Base-by-base conservation (phyloP, 805 yeast genomes). In the Teunomyces kruisii region DNA sequence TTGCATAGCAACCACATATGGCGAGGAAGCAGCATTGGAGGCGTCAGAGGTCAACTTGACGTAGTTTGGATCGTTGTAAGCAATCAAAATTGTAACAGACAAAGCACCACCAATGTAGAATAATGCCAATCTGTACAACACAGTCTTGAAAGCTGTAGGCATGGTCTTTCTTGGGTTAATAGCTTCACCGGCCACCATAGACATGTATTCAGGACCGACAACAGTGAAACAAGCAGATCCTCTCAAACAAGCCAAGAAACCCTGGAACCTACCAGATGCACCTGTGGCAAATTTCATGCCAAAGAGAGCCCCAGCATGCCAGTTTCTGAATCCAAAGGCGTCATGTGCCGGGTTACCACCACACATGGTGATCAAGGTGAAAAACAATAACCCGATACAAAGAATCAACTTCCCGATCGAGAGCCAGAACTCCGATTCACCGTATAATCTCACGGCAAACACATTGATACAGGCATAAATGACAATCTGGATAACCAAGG, bases 141-240 rank as follows among this genome's bases (percentile, higher is more conserved):
- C 88, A 45, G 84, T 85, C 51, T 80, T 83, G 70, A 83, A 87
- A 0, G 96, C 96, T 27, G 74, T 75, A n/a, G 94, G 90, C 59
- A 89, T 68, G 5, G 81, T 81, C 44, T 77, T 77, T 42, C 92
- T 75, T 8, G 96, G 95, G 53, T 81, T 72, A 28, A 76, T 68
- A 2, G 88, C 81, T 61, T 89, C 96, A 39, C 95, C 89, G 2
- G 96, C 95, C 28, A 88, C 81, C 86, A 86, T 83, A 1, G 92
- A 77, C 29, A 89, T 79, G 55, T 86, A 86, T 63, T 89, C 96
- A 1, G 96, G 95, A 0, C 96, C 96, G 3, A 88, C 88, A 51
- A 86, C 81, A 13, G 94, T 85, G 61, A 84, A 88, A 24, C 86
- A 72, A 6, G 96, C 96, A 4, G 51, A 47, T 48, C 80, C 81